Evolutionary conservation across 179 eudicot species (phyloP).

Genomic region (Beta corolliflora): DNA sequence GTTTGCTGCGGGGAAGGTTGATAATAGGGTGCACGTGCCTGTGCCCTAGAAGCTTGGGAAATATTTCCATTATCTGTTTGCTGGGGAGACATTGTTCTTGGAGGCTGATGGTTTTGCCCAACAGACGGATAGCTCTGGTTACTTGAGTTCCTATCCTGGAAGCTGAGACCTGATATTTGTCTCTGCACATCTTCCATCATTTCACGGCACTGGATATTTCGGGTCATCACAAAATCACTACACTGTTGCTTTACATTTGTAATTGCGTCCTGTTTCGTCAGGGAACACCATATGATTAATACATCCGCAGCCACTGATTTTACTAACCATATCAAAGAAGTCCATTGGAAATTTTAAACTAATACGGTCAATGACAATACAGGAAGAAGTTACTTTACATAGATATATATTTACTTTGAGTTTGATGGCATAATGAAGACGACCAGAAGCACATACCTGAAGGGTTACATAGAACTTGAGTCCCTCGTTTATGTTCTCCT

Average conservation of each 20-base stretch:
- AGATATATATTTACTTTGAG: background rate
- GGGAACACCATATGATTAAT: conserved; percentile 3
- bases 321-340: background rate
- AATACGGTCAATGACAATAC: background rate
- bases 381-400: background rate
- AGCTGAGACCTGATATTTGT: conserved; percentile 80
- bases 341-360: background rate
- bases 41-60: conserved; percentile 54
- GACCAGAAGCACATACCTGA: conserved; percentile 52
- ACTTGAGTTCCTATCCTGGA: conserved; percentile 65
- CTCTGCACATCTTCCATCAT: conserved; percentile 93
- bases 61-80: conserved; percentile 43
- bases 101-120: conserved; percentile 60
- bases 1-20: conserved; percentile 54
- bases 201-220: conserved; percentile 94
- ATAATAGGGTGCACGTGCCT: conserved; percentile 48
- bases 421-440: conserved; percentile 1
- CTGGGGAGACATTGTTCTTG: conserved; percentile 58
- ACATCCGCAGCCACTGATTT: background rate
- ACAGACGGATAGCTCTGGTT: conserved; percentile 62
- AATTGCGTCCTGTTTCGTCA: conserved; percentile 79
- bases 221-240: conserved; percentile 92
- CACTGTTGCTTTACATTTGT: conserved; percentile 90
- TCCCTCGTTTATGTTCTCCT: conserved; percentile 94
- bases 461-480: conserved; percentile 96